A percentile compares a stretch with the other conserved stretches of the same genome.
These are phyloP conservation scores for Wallacemonas sp. DNA, from an alignment of 208 protist species.

Conservation along the genomic window DNA sequence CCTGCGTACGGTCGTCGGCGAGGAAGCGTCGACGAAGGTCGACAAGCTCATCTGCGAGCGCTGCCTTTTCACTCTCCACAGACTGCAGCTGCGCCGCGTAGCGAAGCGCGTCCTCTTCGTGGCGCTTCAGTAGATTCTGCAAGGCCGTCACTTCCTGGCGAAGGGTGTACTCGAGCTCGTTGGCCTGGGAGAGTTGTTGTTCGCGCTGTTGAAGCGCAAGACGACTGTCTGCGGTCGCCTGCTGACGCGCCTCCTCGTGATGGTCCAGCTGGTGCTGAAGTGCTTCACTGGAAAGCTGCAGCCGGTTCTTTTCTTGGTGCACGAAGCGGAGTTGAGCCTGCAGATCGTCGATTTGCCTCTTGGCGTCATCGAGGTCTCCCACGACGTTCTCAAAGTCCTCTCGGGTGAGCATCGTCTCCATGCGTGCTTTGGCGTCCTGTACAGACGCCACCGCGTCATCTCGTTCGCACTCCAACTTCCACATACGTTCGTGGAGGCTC, in stretches of 20 bases:
- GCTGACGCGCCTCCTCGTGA: conserved; percentile 12
- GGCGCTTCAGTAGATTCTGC: conserved; percentile 12
- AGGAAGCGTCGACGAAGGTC: conserved; percentile 34
- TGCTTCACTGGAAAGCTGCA: conserved; percentile 10
- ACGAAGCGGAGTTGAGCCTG: conserved; percentile 32
- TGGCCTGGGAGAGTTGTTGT: neutral
- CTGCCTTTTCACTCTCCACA: neutral
- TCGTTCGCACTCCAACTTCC: conserved; percentile 53
- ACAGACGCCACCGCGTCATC: conserved; percentile 28
- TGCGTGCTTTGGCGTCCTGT: conserved; percentile 19
- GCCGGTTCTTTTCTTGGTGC: conserved; percentile 3
- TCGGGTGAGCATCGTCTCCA: conserved; percentile 45
- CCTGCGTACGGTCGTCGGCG: conserved; percentile 38
- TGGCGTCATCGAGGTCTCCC: conserved; percentile 28
- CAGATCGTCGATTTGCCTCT: conserved; percentile 14
- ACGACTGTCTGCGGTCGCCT: neutral
- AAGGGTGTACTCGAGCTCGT: neutral
- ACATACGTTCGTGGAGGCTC: conserved; percentile 65
- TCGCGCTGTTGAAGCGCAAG: neutral
- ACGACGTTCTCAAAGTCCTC: conserved; percentile 41
- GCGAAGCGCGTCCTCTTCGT: conserved; percentile 1
- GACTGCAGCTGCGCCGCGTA: neutral
- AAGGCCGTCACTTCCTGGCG: conserved; percentile 13
- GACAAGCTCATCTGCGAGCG: conserved; percentile 7
- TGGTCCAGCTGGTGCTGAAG: conserved; percentile 23